Conservation (phyloP, 176 grass and related monocot genomes). For the Tillandsia leiboldiana region DNA sequence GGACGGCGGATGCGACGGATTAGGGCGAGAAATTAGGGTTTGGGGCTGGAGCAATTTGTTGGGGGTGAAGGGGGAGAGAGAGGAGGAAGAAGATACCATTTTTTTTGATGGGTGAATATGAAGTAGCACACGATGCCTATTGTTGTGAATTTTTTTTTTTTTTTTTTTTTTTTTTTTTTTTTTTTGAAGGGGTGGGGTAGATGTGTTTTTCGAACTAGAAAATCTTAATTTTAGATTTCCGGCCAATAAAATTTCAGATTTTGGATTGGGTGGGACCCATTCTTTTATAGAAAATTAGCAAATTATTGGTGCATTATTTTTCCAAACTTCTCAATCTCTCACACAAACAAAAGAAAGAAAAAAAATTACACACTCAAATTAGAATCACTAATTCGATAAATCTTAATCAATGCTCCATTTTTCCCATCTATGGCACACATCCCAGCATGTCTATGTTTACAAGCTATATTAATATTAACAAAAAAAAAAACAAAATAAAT, state of each 20-base stretch:
- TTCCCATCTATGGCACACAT: too few species aligned
- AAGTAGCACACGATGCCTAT: background rate
- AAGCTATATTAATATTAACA: too few species aligned
- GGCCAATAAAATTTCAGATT: background rate
- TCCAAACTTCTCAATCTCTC: too few species aligned
- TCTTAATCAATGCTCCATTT: too few species aligned
- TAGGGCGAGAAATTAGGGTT: conserved; percentile 16
- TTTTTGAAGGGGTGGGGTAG: background rate
- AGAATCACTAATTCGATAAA: too few species aligned
- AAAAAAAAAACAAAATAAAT: too few species aligned
- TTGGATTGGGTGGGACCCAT: background rate
- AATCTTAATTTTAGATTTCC: background rate
- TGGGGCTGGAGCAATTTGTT: background rate
- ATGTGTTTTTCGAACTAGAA: background rate
- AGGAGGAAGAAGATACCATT: background rate
- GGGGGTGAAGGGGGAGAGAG: conserved; percentile 6
- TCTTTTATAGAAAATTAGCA: background rate
- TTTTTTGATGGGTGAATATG: too few species aligned
- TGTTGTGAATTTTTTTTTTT: too few species aligned
- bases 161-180: background rate
- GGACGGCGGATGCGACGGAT: conserved; percentile 20
- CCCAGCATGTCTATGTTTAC: too few species aligned
- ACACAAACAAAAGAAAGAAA: too few species aligned
- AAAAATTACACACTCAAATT: too few species aligned
- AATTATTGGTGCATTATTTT: too few species aligned